A percentile compares a stretch with the other conserved stretches of the same genome.
Evolutionary conservation across 306 rosid genomes (phyloP).

Genomic region (Cicer yamashitae): DNA sequence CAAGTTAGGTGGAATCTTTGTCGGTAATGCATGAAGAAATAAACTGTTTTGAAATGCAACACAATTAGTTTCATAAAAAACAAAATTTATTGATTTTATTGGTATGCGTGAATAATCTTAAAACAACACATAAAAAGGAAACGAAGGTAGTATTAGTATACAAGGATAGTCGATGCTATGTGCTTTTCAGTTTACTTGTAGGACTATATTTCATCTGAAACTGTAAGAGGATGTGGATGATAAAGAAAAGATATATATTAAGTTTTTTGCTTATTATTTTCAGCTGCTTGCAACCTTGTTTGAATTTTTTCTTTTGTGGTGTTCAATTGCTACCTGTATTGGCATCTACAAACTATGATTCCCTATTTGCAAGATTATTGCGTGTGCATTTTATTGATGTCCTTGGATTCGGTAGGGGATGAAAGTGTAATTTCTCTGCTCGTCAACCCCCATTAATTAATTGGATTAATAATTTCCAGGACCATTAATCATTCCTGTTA

Average conservation of each 20-base stretch:
- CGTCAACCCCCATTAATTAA: neutral
- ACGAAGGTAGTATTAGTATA: too few species aligned
- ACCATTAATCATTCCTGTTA: slow-evolving; percentile 9
- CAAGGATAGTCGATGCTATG: slow-evolving; percentile 4
- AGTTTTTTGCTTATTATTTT: neutral
- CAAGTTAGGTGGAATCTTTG: slow-evolving; percentile 32
- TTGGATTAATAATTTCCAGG: slow-evolving; percentile 22
- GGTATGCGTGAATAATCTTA: too few species aligned
- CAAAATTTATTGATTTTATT: too few species aligned
- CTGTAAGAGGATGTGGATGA: slow-evolving; percentile 6
- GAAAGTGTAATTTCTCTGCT: slow-evolving; percentile 17
- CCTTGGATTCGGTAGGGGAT: slow-evolving; percentile 2
- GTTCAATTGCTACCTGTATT: slow-evolving; percentile 21
- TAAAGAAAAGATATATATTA: neutral
- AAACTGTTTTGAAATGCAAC: slow-evolving; percentile 23
- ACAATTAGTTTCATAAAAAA: neutral
- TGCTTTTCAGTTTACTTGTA: neutral
- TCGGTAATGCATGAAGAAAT: slow-evolving; percentile 29
- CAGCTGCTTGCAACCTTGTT: slow-evolving; percentile 38
- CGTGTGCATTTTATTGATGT: slow-evolving; percentile 25
- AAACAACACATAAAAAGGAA: too few species aligned
- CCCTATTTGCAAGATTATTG: slow-evolving; percentile 4
- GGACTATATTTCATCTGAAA: neutral
- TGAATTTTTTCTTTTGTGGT: slow-evolving; percentile 17
- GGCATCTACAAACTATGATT: slow-evolving; percentile 37